phyloP scores from a whole-genome alignment of 2,329 filamentous ascomycete genomes.

The Cordyceps farinosa region DNA sequence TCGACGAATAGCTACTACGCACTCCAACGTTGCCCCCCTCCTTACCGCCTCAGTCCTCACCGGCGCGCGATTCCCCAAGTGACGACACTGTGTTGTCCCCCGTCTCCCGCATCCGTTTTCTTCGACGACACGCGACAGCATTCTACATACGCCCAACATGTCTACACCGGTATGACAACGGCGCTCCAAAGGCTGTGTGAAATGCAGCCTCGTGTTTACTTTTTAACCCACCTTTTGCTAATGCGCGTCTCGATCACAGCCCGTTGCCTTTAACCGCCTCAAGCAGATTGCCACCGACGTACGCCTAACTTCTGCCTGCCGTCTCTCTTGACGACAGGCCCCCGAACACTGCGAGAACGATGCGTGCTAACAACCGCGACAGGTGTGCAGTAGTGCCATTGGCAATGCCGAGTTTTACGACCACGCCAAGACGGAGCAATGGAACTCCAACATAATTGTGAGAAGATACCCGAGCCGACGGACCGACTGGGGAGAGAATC shows the following conservation, averaged over 20 bases:
- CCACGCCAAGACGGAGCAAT: constrained; percentile 76
- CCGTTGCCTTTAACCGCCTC: constrained; percentile 70
- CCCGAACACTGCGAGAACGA: not conserved
- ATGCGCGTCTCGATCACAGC: constrained; percentile 45
- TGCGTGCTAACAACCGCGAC: constrained; percentile 19
- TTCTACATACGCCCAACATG: constrained; percentile 28
- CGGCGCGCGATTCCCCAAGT: not conserved
- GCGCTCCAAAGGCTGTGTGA: no score
- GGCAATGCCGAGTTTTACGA: constrained; percentile 76
- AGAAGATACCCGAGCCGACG: not conserved
- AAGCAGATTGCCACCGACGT: constrained; percentile 85
- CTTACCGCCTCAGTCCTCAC: not conserved
- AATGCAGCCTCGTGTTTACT: not conserved
- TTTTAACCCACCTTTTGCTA: constrained; percentile 19
- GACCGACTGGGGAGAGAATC: not conserved
- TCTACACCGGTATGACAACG: constrained; percentile 34
- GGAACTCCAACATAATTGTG: constrained; percentile 94
- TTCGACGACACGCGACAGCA: constrained; percentile 3
- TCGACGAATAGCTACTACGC: not conserved
- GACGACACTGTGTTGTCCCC: not conserved
- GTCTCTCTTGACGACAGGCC: not conserved
- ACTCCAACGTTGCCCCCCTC: not conserved
- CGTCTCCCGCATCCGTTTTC: not conserved
- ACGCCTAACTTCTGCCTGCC: constrained; percentile 31
- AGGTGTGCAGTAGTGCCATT: constrained; percentile 83